Evolutionary conservation across 2,329 filamentous ascomycete genomes (phyloP), one percentile per base, ranked within the genome.

Genomic region (Alternaria sp.): DNA sequence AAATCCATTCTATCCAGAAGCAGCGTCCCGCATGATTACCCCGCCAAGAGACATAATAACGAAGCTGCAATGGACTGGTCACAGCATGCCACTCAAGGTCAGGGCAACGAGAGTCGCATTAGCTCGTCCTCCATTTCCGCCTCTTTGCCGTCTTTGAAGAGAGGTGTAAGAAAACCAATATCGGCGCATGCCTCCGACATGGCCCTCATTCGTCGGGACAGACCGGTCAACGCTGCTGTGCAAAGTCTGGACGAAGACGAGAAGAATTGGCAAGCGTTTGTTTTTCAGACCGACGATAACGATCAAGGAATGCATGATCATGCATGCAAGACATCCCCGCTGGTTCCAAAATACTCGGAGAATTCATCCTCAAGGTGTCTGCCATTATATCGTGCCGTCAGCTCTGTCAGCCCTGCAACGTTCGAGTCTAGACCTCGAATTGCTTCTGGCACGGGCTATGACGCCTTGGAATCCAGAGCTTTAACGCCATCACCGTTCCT

Each of bases 221-320:
- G 30, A 14, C 25, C 28, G 60, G 25, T 28, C n/a, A 28, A 15
- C 26, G 64, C 37, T 47, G 55, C 43, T 45, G 26, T 45, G 30
- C 55, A 28, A 45, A 54, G 33, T 25, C 26, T 58, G 30, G 55
- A 70, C 28, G 63, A 69, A 12, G 67, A 71, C 44, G 77, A 79
- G 53, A 61, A 62, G 53, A 58, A 77, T 33, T 81, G 79, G 79
- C 75, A 64, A 66, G 69, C 58, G 12, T 78, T 79, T 46, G 74
- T 78, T 25, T 74, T 79, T 47, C 74, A 71, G 20, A 70, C 67
- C 44, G 69, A 72, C 26, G 30, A 62, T 45, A 47, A 30, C 41
- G 26, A 50, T 28, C 59, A 64, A 25, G 58, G 44, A 21, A 47
- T 55, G 23, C 33, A 60, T 43, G 55, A 45, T 58, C 33, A 51